Evolutionary conservation across 805 yeast genomes (phyloP).

Genomic region (Starmerella floricola): DNA sequence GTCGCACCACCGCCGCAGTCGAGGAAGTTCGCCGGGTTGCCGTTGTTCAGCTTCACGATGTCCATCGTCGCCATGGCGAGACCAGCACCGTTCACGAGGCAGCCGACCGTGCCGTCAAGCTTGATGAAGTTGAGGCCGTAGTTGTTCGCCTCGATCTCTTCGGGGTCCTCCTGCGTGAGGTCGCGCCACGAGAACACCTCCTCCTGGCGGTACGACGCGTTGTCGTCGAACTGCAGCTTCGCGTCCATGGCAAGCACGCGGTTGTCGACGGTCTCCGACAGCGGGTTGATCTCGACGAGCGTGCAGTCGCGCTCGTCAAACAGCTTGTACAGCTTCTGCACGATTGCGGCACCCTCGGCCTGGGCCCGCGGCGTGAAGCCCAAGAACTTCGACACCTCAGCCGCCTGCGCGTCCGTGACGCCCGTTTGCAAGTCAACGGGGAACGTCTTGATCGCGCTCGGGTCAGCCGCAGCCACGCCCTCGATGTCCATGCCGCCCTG

Average conservation of each 20-base stretch:
- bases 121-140: slow-evolving; percentile 91
- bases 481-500: slow-evolving; percentile 99
- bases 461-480: slow-evolving; percentile 88
- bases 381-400: slow-evolving; percentile 61
- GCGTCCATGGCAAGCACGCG: slow-evolving; percentile 97
- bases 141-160: slow-evolving; percentile 85
- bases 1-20: slow-evolving; percentile 99
- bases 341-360: slow-evolving; percentile 76
- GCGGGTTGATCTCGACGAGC: slow-evolving; percentile 97
- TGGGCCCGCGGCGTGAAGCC: slow-evolving; percentile 71
- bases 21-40: slow-evolving; percentile 96
- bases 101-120: slow-evolving; percentile 96
- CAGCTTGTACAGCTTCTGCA: slow-evolving; percentile 77
- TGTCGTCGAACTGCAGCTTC: slow-evolving; percentile 95
- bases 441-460: slow-evolving; percentile 83
- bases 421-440: slow-evolving; percentile 66
- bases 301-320: slow-evolving; percentile 90
- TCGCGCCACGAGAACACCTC: slow-evolving; percentile 97
- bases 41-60: slow-evolving; percentile 94
- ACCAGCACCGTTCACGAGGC: slow-evolving; percentile 99
- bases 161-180: slow-evolving; percentile 92
- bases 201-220: slow-evolving; percentile 86
- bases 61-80: slow-evolving; percentile 99
- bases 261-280: slow-evolving; percentile 83
- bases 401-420: slow-evolving; percentile 65